These are phyloP conservation scores for Pyrus hybrid DNA, from an alignment of 331 rosid genomes.

Conservation along the genomic window DNA sequence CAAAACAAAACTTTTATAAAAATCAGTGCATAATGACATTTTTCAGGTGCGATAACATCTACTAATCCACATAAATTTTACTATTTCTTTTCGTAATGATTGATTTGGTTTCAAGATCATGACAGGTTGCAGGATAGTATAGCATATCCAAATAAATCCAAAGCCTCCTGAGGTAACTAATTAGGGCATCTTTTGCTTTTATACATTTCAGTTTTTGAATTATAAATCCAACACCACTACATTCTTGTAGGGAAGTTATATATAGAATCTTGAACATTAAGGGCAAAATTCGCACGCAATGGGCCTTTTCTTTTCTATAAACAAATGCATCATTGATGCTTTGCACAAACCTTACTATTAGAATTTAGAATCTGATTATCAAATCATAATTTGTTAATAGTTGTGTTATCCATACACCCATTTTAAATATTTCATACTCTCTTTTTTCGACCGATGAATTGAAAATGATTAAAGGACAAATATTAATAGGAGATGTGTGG, in stretches of 20 bases:
- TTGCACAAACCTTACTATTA: background rate
- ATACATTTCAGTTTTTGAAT: background rate
- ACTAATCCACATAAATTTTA: too few relatives aligned
- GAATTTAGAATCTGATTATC: background rate
- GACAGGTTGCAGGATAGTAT: background rate
- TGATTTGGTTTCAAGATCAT: background rate
- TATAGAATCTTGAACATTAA: background rate
- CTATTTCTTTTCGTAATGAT: background rate
- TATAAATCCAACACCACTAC: background rate
- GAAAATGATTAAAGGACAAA: fast-evolving
- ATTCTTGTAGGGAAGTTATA: background rate
- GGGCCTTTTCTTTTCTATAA: constrained; percentile 9
- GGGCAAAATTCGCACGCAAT: constrained; percentile 26
- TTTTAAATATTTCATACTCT: too few relatives aligned
- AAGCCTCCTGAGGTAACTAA: background rate
- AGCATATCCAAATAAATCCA: background rate
- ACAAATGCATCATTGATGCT: constrained; percentile 18
- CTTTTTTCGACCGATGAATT: too few relatives aligned
- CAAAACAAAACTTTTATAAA: background rate
- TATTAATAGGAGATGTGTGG: background rate
- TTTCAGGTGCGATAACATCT: background rate
- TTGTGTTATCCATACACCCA: background rate
- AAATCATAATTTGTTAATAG: background rate
- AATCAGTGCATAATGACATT: background rate
- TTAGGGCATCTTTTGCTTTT: background rate